A percentile compares a stretch with the other conserved stretches of the same genome.
Conservation (phyloP, 2,329 filamentous ascomycete genomes). For the Cadophora luteo-olivacea region DNA sequence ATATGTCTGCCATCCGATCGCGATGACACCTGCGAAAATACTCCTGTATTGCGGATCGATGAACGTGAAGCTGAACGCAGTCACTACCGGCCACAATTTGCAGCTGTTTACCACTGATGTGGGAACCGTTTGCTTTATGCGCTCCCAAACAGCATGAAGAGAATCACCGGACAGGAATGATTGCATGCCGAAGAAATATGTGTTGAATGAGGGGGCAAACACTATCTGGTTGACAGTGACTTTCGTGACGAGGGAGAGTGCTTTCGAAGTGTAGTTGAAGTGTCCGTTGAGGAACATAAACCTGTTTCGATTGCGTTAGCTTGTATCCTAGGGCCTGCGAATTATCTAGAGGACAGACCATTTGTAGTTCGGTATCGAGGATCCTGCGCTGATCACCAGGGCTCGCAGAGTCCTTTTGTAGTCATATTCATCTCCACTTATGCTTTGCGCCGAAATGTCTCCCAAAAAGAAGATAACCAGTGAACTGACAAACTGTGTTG, state of each 20-base stretch:
- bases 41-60: conserved; percentile 79
- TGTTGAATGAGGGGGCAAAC: conserved; percentile 85
- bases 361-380: conserved; percentile 78
- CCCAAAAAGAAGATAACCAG: conserved; percentile 80
- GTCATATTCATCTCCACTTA: conserved; percentile 69
- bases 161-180: conserved; percentile 75
- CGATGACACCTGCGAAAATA: conserved; percentile 79
- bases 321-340: not conserved
- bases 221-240: conserved; percentile 79
- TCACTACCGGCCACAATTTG: conserved; percentile 89
- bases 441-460: conserved; percentile 78
- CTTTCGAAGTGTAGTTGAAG: conserved; percentile 83
- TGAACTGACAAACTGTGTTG: conserved; percentile 79
- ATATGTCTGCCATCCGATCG: conserved; percentile 93
- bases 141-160: conserved; percentile 67
- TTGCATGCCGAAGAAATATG: conserved; percentile 83
- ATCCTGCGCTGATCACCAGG: conserved; percentile 74
- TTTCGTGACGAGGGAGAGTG: conserved; percentile 75
- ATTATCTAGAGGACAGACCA: conserved; percentile 65
- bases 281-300: conserved; percentile 79
- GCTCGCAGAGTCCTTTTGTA: conserved; percentile 72
- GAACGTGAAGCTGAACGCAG: conserved; percentile 86
- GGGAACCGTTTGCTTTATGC: conserved; percentile 78
- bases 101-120: conserved; percentile 77
- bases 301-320: conserved; percentile 52